Evolutionary conservation across 371 early-diverging fungal genomes (phyloP).

Genomic region (Coemansia linderi): DNA sequence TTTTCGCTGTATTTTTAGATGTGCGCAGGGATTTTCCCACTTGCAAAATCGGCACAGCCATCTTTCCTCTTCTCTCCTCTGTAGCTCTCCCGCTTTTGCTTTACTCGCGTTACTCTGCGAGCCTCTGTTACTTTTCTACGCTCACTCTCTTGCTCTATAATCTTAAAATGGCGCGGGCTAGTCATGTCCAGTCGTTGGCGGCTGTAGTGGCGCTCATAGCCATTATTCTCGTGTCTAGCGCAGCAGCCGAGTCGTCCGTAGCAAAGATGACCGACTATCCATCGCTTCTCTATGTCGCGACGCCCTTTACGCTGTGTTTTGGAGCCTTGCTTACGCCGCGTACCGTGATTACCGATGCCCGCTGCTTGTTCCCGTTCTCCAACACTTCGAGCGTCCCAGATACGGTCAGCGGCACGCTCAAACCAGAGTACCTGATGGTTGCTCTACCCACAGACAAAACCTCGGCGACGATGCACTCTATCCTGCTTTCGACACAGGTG

Average conservation of each 20-base stretch:
- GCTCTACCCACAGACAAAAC: constrained; percentile 37
- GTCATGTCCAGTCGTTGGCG: not conserved
- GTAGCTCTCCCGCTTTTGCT: not conserved
- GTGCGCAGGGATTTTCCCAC: not conserved
- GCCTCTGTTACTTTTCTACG: not conserved
- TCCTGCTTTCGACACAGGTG: constrained; percentile 43
- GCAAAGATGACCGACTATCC: constrained; percentile 37
- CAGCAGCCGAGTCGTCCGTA: constrained; percentile 14
- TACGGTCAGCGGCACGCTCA: constrained; percentile 31
- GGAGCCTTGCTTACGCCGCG: constrained; percentile 42
- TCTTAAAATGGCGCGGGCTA: not conserved
- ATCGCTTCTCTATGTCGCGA: constrained; percentile 44
- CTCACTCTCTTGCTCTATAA: not conserved
- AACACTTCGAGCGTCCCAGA: constrained; percentile 29
- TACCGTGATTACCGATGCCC: constrained; percentile 47
- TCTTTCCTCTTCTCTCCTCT: not conserved
- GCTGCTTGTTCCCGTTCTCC: constrained; percentile 49
- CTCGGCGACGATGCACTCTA: constrained; percentile 43
- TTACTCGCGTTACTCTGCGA: not conserved
- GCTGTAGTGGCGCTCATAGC: not conserved
- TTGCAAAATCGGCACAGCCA: not conserved
- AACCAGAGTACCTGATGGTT: constrained; percentile 44
- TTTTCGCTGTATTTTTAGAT: not conserved
- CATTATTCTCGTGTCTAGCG: not conserved
- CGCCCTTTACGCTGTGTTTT: constrained; percentile 43